Evolutionary conservation across 169 alveolate species (phyloP).

Genomic region (Babesia gibsoni): DNA sequence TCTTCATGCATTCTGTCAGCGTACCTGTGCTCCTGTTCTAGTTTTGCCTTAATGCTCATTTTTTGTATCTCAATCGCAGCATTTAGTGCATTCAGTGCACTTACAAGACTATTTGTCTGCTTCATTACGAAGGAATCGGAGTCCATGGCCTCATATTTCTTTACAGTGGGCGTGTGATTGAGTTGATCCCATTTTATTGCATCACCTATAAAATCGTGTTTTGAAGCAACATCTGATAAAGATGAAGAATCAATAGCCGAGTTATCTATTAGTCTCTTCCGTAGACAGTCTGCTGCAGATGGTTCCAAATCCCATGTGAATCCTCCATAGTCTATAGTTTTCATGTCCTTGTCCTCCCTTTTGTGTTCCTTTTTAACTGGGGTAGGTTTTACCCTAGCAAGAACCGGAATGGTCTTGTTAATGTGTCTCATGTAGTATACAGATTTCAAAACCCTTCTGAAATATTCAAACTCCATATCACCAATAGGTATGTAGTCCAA

Average conservation of each 20-base stretch:
- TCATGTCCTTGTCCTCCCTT: neutral
- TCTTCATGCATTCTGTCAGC: slow-evolving; percentile 5
- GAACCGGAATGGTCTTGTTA: neutral
- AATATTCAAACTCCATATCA: slow-evolving; percentile 43
- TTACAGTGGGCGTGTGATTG: neutral
- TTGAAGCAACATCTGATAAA: neutral
- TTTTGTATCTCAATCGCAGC: slow-evolving; percentile 21
- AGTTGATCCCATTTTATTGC: neutral
- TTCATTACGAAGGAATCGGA: slow-evolving; percentile 2
- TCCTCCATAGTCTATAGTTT: slow-evolving; percentile 4
- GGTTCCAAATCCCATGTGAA: slow-evolving; percentile 37
- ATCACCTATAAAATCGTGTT: neutral
- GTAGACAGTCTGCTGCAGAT: neutral
- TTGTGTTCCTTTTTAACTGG: neutral
- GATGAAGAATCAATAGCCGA: neutral
- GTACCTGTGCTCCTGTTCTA: neutral
- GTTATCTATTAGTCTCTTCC: neutral
- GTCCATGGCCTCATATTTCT: neutral
- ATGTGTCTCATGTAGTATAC: neutral
- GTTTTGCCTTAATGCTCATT: neutral
- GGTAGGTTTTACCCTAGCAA: neutral
- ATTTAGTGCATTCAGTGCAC: slow-evolving; percentile 11
- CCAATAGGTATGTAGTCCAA: slow-evolving; percentile 32
- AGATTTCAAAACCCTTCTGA: slow-evolving; percentile 17
- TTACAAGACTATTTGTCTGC: slow-evolving; percentile 25